Evolutionary conservation across 2,329 filamentous ascomycete species (phyloP).

Genomic region (Colletotrichum sp.): DNA sequence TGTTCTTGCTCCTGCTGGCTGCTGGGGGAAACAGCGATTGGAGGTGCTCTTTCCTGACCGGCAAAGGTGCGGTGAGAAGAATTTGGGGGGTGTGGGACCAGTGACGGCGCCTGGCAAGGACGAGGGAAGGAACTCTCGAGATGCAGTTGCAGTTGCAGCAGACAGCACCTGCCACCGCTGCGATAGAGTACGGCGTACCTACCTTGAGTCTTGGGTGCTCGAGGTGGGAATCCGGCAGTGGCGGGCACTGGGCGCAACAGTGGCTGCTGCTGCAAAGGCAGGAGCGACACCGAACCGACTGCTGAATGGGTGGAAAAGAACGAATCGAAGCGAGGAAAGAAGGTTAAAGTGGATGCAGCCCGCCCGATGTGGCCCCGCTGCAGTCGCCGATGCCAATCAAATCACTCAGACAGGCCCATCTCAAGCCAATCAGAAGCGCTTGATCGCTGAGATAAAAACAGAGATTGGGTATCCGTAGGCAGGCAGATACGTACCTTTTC

Average conservation of each 20-base stretch:
- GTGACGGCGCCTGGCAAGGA: background rate
- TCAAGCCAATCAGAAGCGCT: background rate
- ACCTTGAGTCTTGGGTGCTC: background rate
- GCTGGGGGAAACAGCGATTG: background rate
- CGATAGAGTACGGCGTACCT: background rate
- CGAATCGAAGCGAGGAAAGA: constrained; percentile 19
- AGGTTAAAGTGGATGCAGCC: constrained; percentile 14
- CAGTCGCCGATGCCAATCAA: background rate
- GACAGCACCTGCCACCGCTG: background rate
- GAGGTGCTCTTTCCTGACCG: background rate
- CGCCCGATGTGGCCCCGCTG: background rate
- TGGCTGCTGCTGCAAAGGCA: background rate
- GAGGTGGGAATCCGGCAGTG: background rate
- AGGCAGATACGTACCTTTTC: background rate
- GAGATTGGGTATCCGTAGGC: background rate
- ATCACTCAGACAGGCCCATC: background rate
- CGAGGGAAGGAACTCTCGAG: background rate
- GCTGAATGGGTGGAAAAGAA: background rate
- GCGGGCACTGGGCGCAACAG: background rate
- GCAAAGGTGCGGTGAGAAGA: constrained; percentile 16
- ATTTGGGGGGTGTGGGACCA: constrained; percentile 10
- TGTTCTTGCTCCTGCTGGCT: background rate
- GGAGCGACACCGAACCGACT: background rate
- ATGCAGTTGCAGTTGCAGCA: background rate
- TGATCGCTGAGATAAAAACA: background rate